Conservation (phyloP, 768 basidiomycete species). For the Cystofilobasidium capitatum region DNA sequence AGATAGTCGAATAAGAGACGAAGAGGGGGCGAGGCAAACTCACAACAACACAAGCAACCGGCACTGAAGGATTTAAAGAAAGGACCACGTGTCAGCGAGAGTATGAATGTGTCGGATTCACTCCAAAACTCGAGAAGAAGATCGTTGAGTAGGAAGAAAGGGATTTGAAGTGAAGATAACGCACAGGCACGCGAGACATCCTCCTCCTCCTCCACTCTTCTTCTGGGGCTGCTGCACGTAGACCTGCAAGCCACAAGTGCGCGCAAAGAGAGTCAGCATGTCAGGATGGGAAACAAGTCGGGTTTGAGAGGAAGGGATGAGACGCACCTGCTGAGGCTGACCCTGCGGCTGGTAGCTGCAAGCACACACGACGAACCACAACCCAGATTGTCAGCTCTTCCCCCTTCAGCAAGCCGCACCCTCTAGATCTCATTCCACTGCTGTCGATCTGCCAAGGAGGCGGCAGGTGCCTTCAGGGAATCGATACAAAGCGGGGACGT, state of each 20-base stretch:
- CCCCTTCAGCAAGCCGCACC: too few species aligned
- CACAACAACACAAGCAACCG: background rate
- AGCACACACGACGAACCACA: background rate
- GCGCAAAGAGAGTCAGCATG: too few species aligned
- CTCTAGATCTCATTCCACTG: too few species aligned
- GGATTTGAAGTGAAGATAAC: background rate
- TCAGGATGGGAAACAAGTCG: too few species aligned
- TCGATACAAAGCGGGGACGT: too few species aligned
- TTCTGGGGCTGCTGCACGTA: constrained; percentile 16
- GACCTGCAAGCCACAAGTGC: too few species aligned
- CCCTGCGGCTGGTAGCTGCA: constrained; percentile 21
- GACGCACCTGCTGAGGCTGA: constrained; percentile 13
- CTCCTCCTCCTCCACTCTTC: constrained; percentile 4
- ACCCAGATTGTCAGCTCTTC: background rate
- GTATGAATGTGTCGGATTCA: background rate
- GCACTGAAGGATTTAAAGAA: background rate
- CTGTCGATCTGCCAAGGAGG: too few species aligned
- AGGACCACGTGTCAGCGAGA: background rate
- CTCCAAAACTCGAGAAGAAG: background rate
- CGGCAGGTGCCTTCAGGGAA: too few species aligned
- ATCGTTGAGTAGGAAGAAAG: background rate
- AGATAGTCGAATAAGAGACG: background rate
- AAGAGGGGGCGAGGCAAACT: background rate
- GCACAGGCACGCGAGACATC: constrained; percentile 12
- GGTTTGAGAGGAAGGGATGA: too few species aligned